Base-by-base conservation (phyloP, 495 filamentous ascomycete genomes). In the Xanthoparmelia taractica region DNA sequence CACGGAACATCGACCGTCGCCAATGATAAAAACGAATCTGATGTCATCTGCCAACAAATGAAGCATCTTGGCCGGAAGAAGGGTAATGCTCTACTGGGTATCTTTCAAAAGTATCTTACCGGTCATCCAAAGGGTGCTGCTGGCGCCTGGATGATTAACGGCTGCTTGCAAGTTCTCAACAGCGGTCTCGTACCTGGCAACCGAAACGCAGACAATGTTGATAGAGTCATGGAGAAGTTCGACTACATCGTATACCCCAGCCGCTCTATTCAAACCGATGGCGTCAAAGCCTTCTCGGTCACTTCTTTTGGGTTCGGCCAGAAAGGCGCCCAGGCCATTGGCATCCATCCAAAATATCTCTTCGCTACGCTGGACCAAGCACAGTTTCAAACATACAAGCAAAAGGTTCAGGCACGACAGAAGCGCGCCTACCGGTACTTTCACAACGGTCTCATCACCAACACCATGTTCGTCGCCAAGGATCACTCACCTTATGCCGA, bases 121-220 rank as follows among this genome's bases (percentile, higher is more conserved):
- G 94, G 94, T 69, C 94, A 99, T 75, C 94, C 94, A 68, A 99
- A 99, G 85, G 94, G 94, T 86, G 93, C 94, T 70, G 94, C 94
- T 57, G 94, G 94, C 75, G 94, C 92, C 52, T 99, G 93, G 93
- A 97, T 97, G 94, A 88, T 97, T 82, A 99, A 99, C 78, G 94
- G 94, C 65, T 90, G 89, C 72, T 77, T 99, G 72, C 94, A 99
- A 75, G 90, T 96, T 58, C 80, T 99, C 68, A 95, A 97, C 76
- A 87, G 81, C 54, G 94, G 94, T 67, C 78, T 97, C 23, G 94
- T 99, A 58, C 94, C 94, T 10, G 94, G 94, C 58, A 99, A 99
- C 78, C 85, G 92, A 66, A 99, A 99, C 69, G 94, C 94, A 57
- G 94, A 99, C 78, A 99, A 99, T 71, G 85, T 99, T 27, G 94